Percentiles rank a stretch among this genome's conserved stretches.
phyloP scores from a whole-genome alignment of 2,329 filamentous ascomycete genomes.

The Calonectria henricotiae region DNA sequence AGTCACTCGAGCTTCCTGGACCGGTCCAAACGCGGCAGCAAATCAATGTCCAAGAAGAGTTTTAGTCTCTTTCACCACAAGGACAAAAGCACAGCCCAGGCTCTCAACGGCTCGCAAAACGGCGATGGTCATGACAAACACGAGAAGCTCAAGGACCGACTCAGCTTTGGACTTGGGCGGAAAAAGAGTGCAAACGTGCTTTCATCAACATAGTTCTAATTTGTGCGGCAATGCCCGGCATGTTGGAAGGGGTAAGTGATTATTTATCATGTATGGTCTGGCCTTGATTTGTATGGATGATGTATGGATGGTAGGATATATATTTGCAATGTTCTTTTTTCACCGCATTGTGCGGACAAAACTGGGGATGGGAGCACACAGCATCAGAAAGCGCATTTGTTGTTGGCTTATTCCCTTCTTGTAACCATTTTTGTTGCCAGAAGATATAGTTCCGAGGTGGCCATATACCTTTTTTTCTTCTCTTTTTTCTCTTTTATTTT shows the following conservation, averaged over 20 bases:
- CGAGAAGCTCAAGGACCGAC: constrained; percentile 74
- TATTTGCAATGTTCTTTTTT: constrained; percentile 41
- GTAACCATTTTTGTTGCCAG: constrained; percentile 27
- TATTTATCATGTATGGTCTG: constrained; percentile 37
- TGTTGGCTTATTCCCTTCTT: constrained; percentile 33
- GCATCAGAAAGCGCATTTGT: constrained; percentile 38
- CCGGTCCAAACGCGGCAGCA: constrained; percentile 80
- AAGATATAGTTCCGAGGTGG: constrained; percentile 25
- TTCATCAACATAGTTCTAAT: constrained; percentile 47
- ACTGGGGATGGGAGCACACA: constrained; percentile 37
- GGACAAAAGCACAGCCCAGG: constrained; percentile 60
- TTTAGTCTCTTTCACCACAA: constrained; percentile 76
- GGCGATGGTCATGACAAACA: constrained; percentile 59
- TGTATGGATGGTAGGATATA: constrained; percentile 49
- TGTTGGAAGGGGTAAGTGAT: constrained; percentile 36
- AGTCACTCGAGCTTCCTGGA: constrained; percentile 71
- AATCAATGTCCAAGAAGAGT: constrained; percentile 85
- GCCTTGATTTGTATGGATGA: constrained; percentile 37
- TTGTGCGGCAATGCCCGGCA: constrained; percentile 29
- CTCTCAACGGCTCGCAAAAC: constrained; percentile 44
- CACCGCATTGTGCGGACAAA: constrained; percentile 35
- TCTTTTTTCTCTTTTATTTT: too few relatives aligned
- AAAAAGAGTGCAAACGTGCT: constrained; percentile 77
- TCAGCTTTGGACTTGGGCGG: constrained; percentile 77
- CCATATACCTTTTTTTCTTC: constrained; percentile 22